Evolutionary conservation across 2,329 filamentous ascomycete species (phyloP), one percentile per base, ranked within the genome.

Genomic region (Dactylonectria estremocensis): DNA sequence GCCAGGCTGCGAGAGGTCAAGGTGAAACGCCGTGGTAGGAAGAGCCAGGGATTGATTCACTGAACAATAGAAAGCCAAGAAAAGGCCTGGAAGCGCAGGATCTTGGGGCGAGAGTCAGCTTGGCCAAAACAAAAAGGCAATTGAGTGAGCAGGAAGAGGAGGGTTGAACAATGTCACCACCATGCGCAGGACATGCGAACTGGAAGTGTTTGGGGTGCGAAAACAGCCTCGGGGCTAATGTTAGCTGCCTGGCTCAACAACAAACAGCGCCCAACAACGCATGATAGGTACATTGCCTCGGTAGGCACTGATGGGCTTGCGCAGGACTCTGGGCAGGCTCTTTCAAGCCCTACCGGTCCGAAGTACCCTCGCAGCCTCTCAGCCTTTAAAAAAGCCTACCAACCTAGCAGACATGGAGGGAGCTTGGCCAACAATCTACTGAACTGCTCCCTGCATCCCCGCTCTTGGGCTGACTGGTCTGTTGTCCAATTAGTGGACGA

Each of bases 391-490:
- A 28, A 43, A 43, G 16, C 14, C 40, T 18, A 16, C 13, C 14
- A 50, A 24, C 48, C 48, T 28, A 28, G 24, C 24, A 28, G 24
- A 7, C 24, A 28, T 28, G n/a, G 10, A 50, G 31, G 22, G 24
- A 31, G n/a, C 48, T 14, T 16, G 8, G 48, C 16, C 24, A 14
- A 22, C 24, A 22, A 49, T 28, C 46, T 20, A 28, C 20, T 11
- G 18, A 24, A 20, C 37, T 9, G 45, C 46, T 28, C 22, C 49
- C 46, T 28, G 48, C n/a, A 31, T 20, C 50, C 50, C 50, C 31
- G 50, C 31, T 28, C 24, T 28, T 53, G 50, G 50, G 50, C 50
- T 53, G 50, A 53, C 50, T 35, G 28, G 28, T 10, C 50, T 53
- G 16, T 16, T 13, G 14, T 35, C 50, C 50, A 53, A 53, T 53